Conservation (phyloP, 148 eudicot genomes). For the Fagopyrum tataricum region DNA sequence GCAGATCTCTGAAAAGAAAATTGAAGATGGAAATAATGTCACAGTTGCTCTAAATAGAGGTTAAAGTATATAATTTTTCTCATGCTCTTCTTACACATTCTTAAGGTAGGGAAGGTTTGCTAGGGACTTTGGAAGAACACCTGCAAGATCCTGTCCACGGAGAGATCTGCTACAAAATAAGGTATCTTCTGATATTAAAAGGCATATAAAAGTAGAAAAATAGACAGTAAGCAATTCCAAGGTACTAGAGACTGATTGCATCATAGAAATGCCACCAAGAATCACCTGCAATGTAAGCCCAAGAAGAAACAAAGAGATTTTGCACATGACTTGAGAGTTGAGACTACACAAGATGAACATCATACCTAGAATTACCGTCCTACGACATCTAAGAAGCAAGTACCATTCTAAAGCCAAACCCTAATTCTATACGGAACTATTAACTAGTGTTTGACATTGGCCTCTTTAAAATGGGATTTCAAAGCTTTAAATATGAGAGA, state of each 20-base stretch:
- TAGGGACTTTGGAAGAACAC: slow-evolving; percentile 28
- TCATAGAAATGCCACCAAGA: background rate
- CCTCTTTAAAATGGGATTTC: background rate
- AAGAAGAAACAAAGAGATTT: background rate
- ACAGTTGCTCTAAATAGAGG: background rate
- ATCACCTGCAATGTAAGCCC: background rate
- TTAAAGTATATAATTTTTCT: background rate
- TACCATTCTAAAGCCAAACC: background rate
- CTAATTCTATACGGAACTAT: background rate
- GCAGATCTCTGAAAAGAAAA: slow-evolving; percentile 23
- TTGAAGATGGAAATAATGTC: background rate
- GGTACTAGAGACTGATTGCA: background rate
- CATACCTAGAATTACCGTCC: background rate
- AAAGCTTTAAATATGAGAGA: background rate
- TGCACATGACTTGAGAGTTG: background rate
- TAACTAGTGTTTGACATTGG: background rate
- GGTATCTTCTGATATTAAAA: background rate
- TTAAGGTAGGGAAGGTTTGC: slow-evolving; percentile 28
- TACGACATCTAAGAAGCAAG: background rate
- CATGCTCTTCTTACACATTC: slow-evolving; percentile 13
- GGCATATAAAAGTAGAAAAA: background rate
- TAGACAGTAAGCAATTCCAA: background rate
- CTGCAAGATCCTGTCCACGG: slow-evolving; percentile 31
- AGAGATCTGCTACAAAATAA: slow-evolving; percentile 23
- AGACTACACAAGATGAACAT: background rate